A percentile compares a stretch with the other conserved stretches of the same genome.
phyloP scores from a whole-genome alignment of 2,329 filamentous ascomycete genomes.

The Sporothrix variecibatus region DNA sequence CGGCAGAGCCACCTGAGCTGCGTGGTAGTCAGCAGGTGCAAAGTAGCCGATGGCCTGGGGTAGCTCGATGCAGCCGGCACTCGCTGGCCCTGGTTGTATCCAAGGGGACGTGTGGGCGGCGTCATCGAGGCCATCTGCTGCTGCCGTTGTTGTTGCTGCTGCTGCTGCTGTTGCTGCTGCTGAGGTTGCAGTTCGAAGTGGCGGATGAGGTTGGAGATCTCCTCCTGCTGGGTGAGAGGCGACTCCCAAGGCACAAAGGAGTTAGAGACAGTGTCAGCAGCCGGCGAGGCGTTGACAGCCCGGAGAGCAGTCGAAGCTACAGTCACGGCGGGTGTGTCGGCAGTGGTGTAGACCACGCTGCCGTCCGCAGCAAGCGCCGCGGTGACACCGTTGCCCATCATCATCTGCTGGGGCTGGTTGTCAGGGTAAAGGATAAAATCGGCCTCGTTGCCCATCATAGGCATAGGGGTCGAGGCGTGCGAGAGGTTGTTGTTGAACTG shows the following conservation, averaged over 20 bases:
- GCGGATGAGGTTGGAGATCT: constrained; percentile 21
- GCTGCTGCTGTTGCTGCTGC: not conserved
- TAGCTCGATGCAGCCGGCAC: not conserved
- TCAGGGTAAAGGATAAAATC: constrained; percentile 36
- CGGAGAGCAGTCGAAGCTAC: not conserved
- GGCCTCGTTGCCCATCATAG: not conserved
- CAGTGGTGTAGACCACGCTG: constrained; percentile 23
- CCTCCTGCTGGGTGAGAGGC: constrained; percentile 26
- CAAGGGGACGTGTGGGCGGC: not conserved
- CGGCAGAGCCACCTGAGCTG: not conserved
- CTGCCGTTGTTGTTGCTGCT: not conserved
- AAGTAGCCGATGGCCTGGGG: constrained; percentile 10
- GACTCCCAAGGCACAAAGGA: constrained; percentile 33
- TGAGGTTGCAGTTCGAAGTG: not conserved
- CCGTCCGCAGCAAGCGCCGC: constrained; percentile 19
- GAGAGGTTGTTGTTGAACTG: not conserved
- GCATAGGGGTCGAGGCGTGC: not conserved
- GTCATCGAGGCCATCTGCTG: not conserved
- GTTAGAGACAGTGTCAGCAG: not conserved
- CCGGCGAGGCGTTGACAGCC: not conserved
- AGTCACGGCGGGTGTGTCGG: not conserved
- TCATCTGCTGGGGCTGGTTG: constrained; percentile 22
- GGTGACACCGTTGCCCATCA: constrained; percentile 1
- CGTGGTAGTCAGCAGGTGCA: not conserved
- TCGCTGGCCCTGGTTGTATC: not conserved